These are phyloP conservation scores for Gaultheria prostrata DNA, from an alignment of 148 eudicot species.

Conservation along the genomic window DNA sequence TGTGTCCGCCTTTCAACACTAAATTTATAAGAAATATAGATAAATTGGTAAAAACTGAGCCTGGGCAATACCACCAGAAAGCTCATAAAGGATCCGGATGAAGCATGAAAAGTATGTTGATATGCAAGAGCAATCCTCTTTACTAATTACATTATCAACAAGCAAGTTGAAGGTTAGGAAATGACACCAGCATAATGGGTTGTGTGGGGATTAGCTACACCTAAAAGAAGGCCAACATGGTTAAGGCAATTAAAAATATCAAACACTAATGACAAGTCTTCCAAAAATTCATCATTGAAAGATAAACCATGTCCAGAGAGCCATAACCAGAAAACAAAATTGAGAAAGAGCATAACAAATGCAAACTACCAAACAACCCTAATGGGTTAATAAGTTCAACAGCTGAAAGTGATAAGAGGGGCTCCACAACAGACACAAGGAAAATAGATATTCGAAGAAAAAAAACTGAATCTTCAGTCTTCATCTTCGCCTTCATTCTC, in stretches of 20 bases:
- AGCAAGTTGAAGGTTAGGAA: background rate
- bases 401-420: background rate
- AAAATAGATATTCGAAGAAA: constrained; percentile 7
- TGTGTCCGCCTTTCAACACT: background rate
- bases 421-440: background rate
- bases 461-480: constrained; percentile 20
- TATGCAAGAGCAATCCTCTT: background rate
- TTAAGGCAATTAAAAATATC: background rate
- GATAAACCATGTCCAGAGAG: background rate
- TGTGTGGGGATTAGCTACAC: background rate
- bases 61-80: background rate
- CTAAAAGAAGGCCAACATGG: background rate
- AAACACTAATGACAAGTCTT: background rate
- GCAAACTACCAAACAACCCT: constrained; percentile 8
- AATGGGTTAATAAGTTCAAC: background rate
- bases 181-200: background rate
- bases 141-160: background rate
- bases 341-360: background rate
- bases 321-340: constrained; percentile 1
- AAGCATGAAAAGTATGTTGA: background rate
- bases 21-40: background rate
- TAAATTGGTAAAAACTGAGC: background rate
- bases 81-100: background rate
- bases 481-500: constrained; percentile 51
- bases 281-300: background rate